A percentile compares a stretch with the other conserved stretches of the same genome.
Evolutionary conservation across 257 asterid species (phyloP).

Genomic region (Forsythia viridissima): DNA sequence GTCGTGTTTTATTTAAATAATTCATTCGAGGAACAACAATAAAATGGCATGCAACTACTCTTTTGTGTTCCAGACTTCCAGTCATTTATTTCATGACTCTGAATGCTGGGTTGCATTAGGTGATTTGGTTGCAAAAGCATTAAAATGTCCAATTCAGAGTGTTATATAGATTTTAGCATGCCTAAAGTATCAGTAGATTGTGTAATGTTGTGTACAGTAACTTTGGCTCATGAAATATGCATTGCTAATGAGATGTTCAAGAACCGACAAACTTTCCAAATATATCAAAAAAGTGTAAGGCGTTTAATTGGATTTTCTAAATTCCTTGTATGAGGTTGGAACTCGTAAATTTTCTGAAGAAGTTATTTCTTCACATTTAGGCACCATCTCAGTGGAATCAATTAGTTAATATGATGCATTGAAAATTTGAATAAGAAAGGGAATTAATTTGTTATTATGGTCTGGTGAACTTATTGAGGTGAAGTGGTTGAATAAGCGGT

Average conservation of each 20-base stretch:
- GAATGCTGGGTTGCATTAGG: not conserved
- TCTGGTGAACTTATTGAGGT: too few relatives aligned
- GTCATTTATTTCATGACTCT: not conserved
- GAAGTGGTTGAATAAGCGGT: too few relatives aligned
- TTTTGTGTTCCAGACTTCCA: not conserved
- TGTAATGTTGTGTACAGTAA: not conserved
- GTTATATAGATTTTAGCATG: constrained; percentile 5
- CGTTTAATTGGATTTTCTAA: too few relatives aligned
- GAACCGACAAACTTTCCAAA: not conserved
- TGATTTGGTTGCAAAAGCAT: not conserved
- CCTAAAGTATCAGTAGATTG: not conserved
- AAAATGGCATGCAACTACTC: not conserved
- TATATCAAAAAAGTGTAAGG: too few relatives aligned
- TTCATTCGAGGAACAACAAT: too few relatives aligned
- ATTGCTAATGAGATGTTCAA: not conserved
- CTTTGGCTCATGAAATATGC: not conserved
- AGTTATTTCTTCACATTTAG: constrained; percentile 5
- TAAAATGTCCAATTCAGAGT: not conserved
- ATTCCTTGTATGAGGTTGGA: too few relatives aligned
- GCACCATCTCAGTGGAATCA: not conserved
- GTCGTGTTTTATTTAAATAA: constrained; percentile 14
- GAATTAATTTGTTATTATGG: too few relatives aligned
- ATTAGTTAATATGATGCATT: not conserved
- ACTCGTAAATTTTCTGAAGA: not conserved
- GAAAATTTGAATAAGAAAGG: not conserved